These are phyloP conservation scores for Sphaerobolus stellatus DNA, from an alignment of 1,284 basidiomycete genomes.

Conservation along the genomic window DNA sequence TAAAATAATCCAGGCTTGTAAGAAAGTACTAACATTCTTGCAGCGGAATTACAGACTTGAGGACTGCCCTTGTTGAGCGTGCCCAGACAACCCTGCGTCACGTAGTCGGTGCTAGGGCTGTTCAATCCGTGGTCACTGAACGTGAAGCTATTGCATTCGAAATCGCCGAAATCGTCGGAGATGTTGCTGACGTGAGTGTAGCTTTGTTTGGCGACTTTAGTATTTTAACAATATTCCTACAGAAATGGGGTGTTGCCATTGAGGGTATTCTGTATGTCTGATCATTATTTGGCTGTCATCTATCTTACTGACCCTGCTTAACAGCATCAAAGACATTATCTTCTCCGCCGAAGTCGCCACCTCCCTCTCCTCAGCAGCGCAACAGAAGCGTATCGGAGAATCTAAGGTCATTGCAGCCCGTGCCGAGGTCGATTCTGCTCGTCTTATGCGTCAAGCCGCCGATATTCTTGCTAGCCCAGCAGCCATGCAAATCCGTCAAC, in stretches of 20 bases:
- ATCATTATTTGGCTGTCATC: background rate
- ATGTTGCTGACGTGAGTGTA: slow-evolving; percentile 62
- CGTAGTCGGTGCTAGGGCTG: slow-evolving; percentile 87
- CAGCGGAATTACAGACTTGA: slow-evolving; percentile 81
- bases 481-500: slow-evolving; percentile 95
- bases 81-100: slow-evolving; percentile 95
- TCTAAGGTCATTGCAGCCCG: slow-evolving; percentile 94
- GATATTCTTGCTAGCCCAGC: slow-evolving; percentile 91
- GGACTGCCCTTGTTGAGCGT: slow-evolving; percentile 85
- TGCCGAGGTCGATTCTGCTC: slow-evolving; percentile 92
- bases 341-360: slow-evolving; percentile 92
- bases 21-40: background rate
- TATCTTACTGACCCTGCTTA: background rate
- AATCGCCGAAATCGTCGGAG: slow-evolving; percentile 90
- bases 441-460: slow-evolving; percentile 92
- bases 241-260: slow-evolving; percentile 91
- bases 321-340: slow-evolving; percentile 82
- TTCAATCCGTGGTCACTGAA: slow-evolving; percentile 85
- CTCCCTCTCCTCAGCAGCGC: slow-evolving; percentile 88
- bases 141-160: slow-evolving; percentile 95
- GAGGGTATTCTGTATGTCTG: slow-evolving; percentile 77
- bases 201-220: background rate
- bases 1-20: background rate
- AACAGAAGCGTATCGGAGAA: slow-evolving; percentile 94
- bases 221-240: slow-evolving; percentile 21